Conservation (phyloP, 192 early-diverging fungal genomes). For the Coemansia sp. region DNA sequence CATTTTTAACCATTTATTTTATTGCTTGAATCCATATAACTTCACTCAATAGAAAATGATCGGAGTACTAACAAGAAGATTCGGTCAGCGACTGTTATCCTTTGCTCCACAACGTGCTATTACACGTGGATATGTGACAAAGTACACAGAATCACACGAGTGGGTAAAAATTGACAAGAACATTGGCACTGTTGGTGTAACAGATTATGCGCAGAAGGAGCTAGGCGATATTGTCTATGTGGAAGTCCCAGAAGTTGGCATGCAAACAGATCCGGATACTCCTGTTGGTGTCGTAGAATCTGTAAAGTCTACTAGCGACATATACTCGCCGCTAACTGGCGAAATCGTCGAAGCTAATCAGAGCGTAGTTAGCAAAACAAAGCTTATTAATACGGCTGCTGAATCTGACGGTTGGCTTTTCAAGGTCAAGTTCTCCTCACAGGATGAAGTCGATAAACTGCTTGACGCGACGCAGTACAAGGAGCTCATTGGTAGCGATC, state of each 20-base stretch:
- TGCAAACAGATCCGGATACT: constrained; percentile 58
- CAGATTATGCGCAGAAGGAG: constrained; percentile 84
- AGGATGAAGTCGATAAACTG: constrained; percentile 68
- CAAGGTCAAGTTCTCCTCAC: constrained; percentile 78
- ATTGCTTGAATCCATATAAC: too few relatives aligned
- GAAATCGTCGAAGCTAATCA: constrained; percentile 78
- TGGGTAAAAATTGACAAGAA: constrained; percentile 77
- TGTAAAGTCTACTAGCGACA: constrained; percentile 93
- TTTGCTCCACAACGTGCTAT: too few relatives aligned
- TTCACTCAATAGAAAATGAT: constrained; percentile 3
- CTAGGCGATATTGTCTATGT: constrained; percentile 96
- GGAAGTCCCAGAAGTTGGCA: constrained; percentile 76
- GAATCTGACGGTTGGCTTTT: constrained; percentile 87
- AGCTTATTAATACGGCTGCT: constrained; percentile 73
- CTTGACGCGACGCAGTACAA: constrained; percentile 72
- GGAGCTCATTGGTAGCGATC: constrained; percentile 49
- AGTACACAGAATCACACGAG: constrained; percentile 88
- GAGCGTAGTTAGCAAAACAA: constrained; percentile 63
- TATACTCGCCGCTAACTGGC: constrained; percentile 84
- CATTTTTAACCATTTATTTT: too few relatives aligned
- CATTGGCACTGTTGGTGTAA: constrained; percentile 87
- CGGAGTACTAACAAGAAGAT: neutral
- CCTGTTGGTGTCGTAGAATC: constrained; percentile 84
- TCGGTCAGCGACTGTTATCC: too few relatives aligned
- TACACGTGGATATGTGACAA: constrained; percentile 14